Conservation (phyloP, 352 stramenopile genomes). For the Phytopythium boreale region DNA sequence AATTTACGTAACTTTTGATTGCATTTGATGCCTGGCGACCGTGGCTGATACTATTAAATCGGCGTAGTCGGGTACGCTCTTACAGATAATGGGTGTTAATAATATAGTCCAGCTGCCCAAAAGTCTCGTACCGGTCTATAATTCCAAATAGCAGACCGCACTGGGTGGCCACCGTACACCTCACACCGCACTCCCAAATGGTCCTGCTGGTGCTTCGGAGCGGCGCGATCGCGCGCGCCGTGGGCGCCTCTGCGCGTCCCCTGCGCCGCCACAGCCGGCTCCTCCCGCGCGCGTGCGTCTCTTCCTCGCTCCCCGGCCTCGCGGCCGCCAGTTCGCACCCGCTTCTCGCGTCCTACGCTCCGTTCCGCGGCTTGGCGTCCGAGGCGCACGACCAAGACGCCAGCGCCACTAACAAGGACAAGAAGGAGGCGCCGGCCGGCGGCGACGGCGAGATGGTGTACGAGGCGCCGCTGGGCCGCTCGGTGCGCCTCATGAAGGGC, state of each 20-base stretch:
- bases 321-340: neutral
- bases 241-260: neutral
- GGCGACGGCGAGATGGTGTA: slow-evolving; percentile 40
- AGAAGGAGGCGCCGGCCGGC: neutral
- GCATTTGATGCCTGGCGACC: too few species aligned
- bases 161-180: too few species aligned
- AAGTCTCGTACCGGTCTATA: too few species aligned
- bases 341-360: slow-evolving; percentile 6
- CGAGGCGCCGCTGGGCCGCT: slow-evolving; percentile 62
- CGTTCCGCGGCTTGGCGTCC: neutral
- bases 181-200: neutral
- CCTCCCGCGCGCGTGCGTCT: neutral
- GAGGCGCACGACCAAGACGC: neutral
- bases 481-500: slow-evolving; percentile 85
- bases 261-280: neutral
- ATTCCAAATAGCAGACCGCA: too few species aligned
- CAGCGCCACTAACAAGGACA: neutral
- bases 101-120: too few species aligned
- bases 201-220: neutral
- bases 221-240: neutral
- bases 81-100: too few species aligned
- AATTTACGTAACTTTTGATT: too few species aligned
- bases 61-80: too few species aligned
- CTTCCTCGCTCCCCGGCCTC: neutral
- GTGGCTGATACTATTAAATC: too few species aligned